Evolutionary conservation across 257 asterid genomes (phyloP).

Genomic region (Solanum boliviense): DNA sequence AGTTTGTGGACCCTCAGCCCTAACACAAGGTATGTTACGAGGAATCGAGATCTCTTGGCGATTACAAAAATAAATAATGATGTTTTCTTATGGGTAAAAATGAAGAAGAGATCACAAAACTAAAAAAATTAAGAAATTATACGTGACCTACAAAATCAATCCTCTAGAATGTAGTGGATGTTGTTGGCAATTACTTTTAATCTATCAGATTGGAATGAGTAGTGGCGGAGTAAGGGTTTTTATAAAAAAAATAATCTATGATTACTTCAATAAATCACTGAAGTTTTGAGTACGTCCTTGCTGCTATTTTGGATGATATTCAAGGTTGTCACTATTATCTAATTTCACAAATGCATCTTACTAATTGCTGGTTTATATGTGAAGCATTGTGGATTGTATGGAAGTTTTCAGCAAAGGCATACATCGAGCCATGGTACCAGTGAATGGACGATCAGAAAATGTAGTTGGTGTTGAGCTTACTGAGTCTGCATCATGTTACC

Average conservation of each 20-base stretch:
- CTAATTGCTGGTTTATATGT: background rate
- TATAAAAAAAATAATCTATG: no score
- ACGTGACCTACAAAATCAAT: background rate
- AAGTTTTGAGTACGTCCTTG: background rate
- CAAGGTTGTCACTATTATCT: background rate
- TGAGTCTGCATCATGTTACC: constrained; percentile 73
- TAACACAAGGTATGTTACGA: constrained; percentile 34
- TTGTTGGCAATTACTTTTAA: background rate
- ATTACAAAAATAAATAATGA: background rate
- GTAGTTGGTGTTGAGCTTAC: constrained; percentile 56
- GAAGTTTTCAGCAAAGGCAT: constrained; percentile 90
- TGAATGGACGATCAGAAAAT: constrained; percentile 59
- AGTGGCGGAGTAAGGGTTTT: no score
- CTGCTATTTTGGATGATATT: background rate
- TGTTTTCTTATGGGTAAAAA: background rate
- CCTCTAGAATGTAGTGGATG: background rate
- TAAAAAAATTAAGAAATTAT: background rate
- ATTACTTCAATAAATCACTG: background rate
- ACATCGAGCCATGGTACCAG: constrained; percentile 79
- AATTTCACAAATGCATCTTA: background rate
- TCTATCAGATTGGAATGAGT: background rate
- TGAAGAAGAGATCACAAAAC: background rate
- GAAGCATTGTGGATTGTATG: constrained; percentile 74
- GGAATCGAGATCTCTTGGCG: background rate
- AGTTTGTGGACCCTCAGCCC: constrained; percentile 82